A percentile compares a stretch with the other conserved stretches of the same genome.
phyloP scores from a whole-genome alignment of 2,329 filamentous ascomycete genomes.

The Cyclaneusma minus region DNA sequence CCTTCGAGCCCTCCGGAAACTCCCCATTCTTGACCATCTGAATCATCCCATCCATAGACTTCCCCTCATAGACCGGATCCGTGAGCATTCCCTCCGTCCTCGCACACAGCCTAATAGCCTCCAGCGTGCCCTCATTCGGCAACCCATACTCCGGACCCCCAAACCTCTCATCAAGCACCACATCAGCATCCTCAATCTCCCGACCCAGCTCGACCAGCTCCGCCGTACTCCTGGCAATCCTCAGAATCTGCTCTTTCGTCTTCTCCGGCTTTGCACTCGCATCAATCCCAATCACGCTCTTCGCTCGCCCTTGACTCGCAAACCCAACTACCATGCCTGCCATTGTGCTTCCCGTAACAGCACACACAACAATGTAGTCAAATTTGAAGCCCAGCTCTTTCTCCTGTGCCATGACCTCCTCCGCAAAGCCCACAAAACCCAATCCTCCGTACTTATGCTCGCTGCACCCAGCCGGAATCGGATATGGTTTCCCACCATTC shows the following conservation, averaged over 20 bases:
- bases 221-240: conserved; percentile 49
- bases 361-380: conserved; percentile 52
- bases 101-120: conserved; percentile 54
- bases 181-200: conserved; percentile 41
- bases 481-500: conserved; percentile 47
- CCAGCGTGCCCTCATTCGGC: conserved; percentile 47
- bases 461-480: conserved; percentile 56
- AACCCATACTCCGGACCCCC: conserved; percentile 55
- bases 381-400: conserved; percentile 45
- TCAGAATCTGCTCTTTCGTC: conserved; percentile 48
- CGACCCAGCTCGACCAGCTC: conserved; percentile 44
- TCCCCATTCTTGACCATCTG: conserved; percentile 48
- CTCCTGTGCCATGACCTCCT: conserved; percentile 52
- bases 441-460: conserved; percentile 56
- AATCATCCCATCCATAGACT: conserved; percentile 58
- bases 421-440: conserved; percentile 56
- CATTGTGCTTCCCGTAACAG: conserved; percentile 55
- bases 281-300: conserved; percentile 52
- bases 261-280: conserved; percentile 42
- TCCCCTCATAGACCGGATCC: conserved; percentile 63
- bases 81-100: conserved; percentile 58
- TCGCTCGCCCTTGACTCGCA: conserved; percentile 39
- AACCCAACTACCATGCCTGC: conserved; percentile 61
- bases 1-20: conserved; percentile 40
- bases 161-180: conserved; percentile 48